Percentiles rank a stretch among this genome's conserved stretches.
Evolutionary conservation across 257 asterid genomes (phyloP).

Genomic region (Solanum tacnaense): DNA sequence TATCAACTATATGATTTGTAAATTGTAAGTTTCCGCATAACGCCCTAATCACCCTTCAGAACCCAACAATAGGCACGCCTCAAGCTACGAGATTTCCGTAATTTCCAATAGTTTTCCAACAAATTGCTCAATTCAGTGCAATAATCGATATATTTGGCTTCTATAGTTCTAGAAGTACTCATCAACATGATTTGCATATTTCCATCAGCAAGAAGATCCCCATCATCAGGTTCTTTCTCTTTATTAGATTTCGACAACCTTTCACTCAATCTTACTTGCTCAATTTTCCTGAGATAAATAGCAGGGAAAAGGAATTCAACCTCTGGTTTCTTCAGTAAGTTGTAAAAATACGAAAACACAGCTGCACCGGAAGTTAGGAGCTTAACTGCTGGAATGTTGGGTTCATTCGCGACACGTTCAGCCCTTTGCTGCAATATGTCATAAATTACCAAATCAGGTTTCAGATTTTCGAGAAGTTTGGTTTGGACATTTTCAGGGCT

Average conservation of each 20-base stretch:
- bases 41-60: too few relatives aligned
- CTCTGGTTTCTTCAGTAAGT: not conserved
- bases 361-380: slow-evolving; percentile 27
- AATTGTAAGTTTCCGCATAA: too few relatives aligned
- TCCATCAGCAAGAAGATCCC: not conserved
- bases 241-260: not conserved
- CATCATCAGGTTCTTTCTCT: slow-evolving; percentile 13
- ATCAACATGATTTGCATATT: slow-evolving; percentile 3
- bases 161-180: slow-evolving; percentile 27
- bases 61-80: too few relatives aligned
- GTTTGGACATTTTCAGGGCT: slow-evolving; percentile 22
- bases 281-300: not conserved
- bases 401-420: not conserved
- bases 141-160: slow-evolving; percentile 38
- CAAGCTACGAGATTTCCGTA: too few relatives aligned
- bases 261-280: not conserved
- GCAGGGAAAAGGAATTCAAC: slow-evolving; percentile 23
- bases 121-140: not conserved
- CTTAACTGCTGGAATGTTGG: slow-evolving; percentile 10
- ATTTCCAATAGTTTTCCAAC: too few relatives aligned
- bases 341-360: slow-evolving; percentile 10
- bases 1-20: too few relatives aligned
- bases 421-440: not conserved
- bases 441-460: not conserved
- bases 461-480: slow-evolving; percentile 13